Percentiles rank a stretch among this genome's conserved stretches.
Evolutionary conservation across 306 rosid species (phyloP).

Genomic region (Trifolium dubium): DNA sequence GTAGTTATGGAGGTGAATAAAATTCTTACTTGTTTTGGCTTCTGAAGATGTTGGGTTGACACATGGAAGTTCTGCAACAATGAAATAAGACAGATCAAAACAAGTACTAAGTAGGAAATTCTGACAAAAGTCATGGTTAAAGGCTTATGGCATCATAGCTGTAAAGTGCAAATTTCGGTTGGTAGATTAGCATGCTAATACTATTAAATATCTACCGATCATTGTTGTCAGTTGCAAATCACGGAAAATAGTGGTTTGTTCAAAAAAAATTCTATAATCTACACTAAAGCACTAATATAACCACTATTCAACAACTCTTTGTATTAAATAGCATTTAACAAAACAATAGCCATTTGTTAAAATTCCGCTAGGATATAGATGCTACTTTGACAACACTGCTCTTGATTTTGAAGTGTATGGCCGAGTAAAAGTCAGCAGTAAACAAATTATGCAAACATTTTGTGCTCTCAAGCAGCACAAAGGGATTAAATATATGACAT

Average conservation of each 20-base stretch:
- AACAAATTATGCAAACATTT: conserved; percentile 9
- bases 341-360: too few relatives aligned
- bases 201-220: neutral
- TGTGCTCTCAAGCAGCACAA: conserved; percentile 19
- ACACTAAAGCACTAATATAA: too few relatives aligned
- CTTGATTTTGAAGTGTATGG: neutral
- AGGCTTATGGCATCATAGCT: conserved; percentile 12
- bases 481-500: neutral
- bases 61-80: conserved; percentile 68
- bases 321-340: too few relatives aligned
- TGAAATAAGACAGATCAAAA: conserved; percentile 40
- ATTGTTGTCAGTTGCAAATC: too few relatives aligned
- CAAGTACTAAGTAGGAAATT: conserved; percentile 26
- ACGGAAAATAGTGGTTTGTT: too few relatives aligned
- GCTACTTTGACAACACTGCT: too few relatives aligned
- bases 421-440: conserved; percentile 1
- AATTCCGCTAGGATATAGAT: too few relatives aligned
- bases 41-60: conserved; percentile 51
- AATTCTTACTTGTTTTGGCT: conserved; percentile 57
- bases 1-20: conserved; percentile 31
- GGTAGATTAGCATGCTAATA: conserved; percentile 20
- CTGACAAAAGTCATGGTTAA: neutral
- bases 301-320: too few relatives aligned
- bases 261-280: too few relatives aligned
- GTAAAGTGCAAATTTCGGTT: neutral